Percentiles rank a stretch among this genome's conserved stretches.
phyloP scores from a whole-genome alignment of 768 basidiomycete genomes.

The Boletus subparvulus region DNA sequence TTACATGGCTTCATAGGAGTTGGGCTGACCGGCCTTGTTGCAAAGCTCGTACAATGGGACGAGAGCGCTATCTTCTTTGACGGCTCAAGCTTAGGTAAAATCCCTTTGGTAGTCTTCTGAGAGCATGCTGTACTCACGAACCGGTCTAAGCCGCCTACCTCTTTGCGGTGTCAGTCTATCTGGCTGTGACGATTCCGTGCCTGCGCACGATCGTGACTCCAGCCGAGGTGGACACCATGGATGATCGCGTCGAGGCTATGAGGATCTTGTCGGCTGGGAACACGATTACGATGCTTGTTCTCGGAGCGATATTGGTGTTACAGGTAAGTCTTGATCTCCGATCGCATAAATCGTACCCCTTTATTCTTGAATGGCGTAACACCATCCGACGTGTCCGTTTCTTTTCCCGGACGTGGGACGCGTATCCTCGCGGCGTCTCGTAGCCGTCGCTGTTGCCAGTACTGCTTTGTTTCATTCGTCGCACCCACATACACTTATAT shows the following conservation, averaged over 20 bases:
- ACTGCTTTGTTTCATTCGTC: conserved; percentile 5
- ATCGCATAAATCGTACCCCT: not conserved
- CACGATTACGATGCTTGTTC: conserved; percentile 70
- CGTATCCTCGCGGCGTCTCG: conserved; percentile 4
- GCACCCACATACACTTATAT: conserved; percentile 5
- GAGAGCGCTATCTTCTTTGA: conserved; percentile 96
- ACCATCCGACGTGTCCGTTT: not conserved
- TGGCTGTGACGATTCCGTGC: conserved; percentile 76
- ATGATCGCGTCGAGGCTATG: conserved; percentile 75
- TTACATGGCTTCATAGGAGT: conserved; percentile 83
- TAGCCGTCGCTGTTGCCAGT: conserved; percentile 11
- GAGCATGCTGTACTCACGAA: conserved; percentile 11
- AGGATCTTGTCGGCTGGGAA: conserved; percentile 84
- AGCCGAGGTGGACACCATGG: conserved; percentile 50
- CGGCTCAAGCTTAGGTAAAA: conserved; percentile 78
- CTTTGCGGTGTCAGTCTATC: conserved; percentile 75
- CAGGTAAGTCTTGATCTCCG: conserved; percentile 53
- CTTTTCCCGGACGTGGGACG: conserved; percentile 8
- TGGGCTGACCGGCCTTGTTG: conserved; percentile 69
- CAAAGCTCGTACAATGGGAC: conserved; percentile 84
- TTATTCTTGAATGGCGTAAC: conserved; percentile 5
- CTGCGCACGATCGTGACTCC: conserved; percentile 75
- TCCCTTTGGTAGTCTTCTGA: not conserved
- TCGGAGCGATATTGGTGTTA: conserved; percentile 63
- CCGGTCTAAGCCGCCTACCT: conserved; percentile 62